Base-by-base conservation (phyloP, 495 filamentous ascomycete genomes). In the Letharia lupina region DNA sequence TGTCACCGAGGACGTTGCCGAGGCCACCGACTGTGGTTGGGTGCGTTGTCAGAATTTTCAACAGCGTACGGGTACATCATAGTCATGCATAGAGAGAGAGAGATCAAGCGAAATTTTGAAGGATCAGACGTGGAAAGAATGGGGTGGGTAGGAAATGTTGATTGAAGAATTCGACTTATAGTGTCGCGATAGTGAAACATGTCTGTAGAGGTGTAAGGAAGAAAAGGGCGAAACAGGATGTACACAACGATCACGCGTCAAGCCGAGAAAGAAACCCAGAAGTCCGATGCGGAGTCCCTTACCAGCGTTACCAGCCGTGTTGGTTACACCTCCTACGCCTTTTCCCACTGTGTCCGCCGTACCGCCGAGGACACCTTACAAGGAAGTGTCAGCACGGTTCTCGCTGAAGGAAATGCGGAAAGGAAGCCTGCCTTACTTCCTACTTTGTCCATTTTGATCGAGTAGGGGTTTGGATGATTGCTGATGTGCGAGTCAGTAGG, bases 1-100 rank as follows among this genome's bases (percentile, higher is more conserved):
- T 48, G 45, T 65, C 63, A 44, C 63, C 63, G 20, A 65, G 56
- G 42, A 65, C 63, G 42, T 65, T 65, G 20, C 63, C 63, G 33
- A 65, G 56, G 28, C 63, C 63, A 42, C 63, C 56, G 20, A 65
- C 63, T 65, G 18, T 11, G 61, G 18, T 2, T 16, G 4, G 4
- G 39, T 41, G n/a, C 3, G 11, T 0, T 35, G 20, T 61, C 12
- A 44, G 35, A 44, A 1, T 33, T 1, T 2, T 28, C 23, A 28
- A 28, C 0, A 28, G 23, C 23, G 23, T 28, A 28, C 23, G 23
- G 0, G 23, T 28, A 1, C 23, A 28, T 28, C 23, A 28, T 28
- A 28, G 23, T 28, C 23, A 28, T 28, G 23, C 23, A 28, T 28
- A 28, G 23, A 28, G 23, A 28, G 23, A 28, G 23, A 28, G 23